Evolutionary conservation across 208 protist genomes (phyloP), one percentile per base, ranked within the genome.

Genomic region (Trypanosoma vivax): DNA sequence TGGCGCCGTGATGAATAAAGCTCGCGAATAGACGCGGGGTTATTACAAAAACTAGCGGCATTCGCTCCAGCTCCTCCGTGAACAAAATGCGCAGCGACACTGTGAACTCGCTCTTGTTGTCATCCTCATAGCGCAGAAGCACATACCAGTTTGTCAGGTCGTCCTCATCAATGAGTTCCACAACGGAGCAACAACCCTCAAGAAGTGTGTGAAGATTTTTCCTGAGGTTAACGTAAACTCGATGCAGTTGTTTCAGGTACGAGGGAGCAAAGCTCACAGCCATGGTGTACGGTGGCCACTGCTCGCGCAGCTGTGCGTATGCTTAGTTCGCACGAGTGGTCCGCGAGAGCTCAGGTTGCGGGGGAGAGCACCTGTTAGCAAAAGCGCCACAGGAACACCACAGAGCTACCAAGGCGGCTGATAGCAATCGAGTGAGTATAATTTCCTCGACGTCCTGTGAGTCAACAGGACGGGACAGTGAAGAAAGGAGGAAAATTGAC

Each of bases 31-130:
- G 78, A 5, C 85, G 79, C 9, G 85, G 85, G 1, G 72, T 53
- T 16, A 88, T 74, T 33, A 92, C 62, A 64, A 92, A 89, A 21
- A 88, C 80, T 19, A 87, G 62, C 21, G 85, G 85, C 78, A 92
- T 89, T 9, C 48, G 50, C 30, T 62, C 45, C 33, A 71, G 34
- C 39, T 64, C 50, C 34, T 84, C 73, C 39, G 66, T 53, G 55
- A 88, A 91, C 27, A 64, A 69, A 13, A 91, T 31, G 6, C 72
- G 62, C 7, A 91, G 55, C 1, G 78, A 83, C 3, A 91, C 66
- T 30, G 74, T 80, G 37, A 88, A 88, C 53, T 88, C 79, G 0
- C 41, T 38, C 3, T 71, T 64, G 59, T 88, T 77, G 23, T 88
- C 70, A 47, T 87, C 73, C 34, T 63, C 55, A 65, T 92, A 92